A percentile compares a stretch with the other conserved stretches of the same genome.
Evolutionary conservation across 208 protist species (phyloP).

Genomic region (Trypanosoma melophagium): DNA sequence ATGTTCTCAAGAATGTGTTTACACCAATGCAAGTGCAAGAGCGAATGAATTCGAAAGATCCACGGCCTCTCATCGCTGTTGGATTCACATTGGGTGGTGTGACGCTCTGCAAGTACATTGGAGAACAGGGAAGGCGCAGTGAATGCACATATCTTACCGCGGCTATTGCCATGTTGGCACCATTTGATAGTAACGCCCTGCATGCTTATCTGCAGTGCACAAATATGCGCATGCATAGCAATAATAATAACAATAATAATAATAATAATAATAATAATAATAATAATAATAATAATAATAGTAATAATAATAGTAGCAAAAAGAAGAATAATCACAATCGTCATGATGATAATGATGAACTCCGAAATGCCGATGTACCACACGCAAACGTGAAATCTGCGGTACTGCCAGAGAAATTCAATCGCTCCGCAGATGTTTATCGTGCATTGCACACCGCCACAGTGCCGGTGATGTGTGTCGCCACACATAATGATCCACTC

Average conservation of each 20-base stretch:
- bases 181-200: conserved; percentile 47
- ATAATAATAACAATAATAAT: no score
- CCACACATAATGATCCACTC: conserved; percentile 49
- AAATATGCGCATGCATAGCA: no score
- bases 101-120: conserved; percentile 59
- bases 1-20: conserved; percentile 42
- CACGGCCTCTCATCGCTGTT: conserved; percentile 51
- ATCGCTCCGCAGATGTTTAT: conserved; percentile 39
- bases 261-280: no score
- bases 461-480: conserved; percentile 47
- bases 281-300: no score
- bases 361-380: no score
- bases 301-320: no score
- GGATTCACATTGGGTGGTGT: conserved; percentile 67
- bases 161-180: conserved; percentile 41
- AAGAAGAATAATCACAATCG: no score
- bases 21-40: conserved; percentile 27
- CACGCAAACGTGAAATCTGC: no score
- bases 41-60: conserved; percentile 25
- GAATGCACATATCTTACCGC: conserved; percentile 33
- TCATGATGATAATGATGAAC: no score
- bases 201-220: no score
- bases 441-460: conserved; percentile 30
- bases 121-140: conserved; percentile 49
- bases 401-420: conserved; percentile 33